phyloP scores from a whole-genome alignment of 2,329 filamentous ascomycete species.

The Tolypocladium paradoxum region DNA sequence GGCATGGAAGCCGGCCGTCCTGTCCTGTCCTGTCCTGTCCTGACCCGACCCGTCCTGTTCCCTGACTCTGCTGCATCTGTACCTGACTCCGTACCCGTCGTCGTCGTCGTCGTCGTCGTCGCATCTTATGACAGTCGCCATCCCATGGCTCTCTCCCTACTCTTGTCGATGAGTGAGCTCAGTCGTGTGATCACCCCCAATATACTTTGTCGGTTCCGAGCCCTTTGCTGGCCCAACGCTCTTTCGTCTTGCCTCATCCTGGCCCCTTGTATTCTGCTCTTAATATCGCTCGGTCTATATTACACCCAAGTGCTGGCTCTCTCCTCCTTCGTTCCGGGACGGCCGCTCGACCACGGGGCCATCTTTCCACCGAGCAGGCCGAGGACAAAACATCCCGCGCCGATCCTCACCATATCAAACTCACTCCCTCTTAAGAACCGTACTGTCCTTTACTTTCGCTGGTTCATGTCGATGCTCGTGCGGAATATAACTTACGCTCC shows the following conservation, averaged over 20 bases:
- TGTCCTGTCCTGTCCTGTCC: background rate
- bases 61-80: background rate
- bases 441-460: background rate
- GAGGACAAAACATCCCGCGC: background rate
- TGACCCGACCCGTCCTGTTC: too few species aligned
- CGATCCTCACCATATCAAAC: background rate
- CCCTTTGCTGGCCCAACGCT: constrained; percentile 1
- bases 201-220: background rate
- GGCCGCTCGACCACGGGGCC: background rate
- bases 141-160: background rate
- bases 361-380: background rate
- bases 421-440: background rate
- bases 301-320: background rate
- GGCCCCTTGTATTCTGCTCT: background rate
- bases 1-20: background rate
- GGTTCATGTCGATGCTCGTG: background rate
- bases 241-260: background rate
- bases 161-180: background rate
- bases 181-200: background rate
- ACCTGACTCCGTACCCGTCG: constrained; percentile 2
- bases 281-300: background rate
- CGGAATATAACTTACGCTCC: background rate
- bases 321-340: background rate
- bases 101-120: background rate
- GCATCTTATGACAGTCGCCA: background rate